These are phyloP conservation scores for Boletus sensibilis DNA, from an alignment of 768 basidiomycete species.

Conservation along the genomic window DNA sequence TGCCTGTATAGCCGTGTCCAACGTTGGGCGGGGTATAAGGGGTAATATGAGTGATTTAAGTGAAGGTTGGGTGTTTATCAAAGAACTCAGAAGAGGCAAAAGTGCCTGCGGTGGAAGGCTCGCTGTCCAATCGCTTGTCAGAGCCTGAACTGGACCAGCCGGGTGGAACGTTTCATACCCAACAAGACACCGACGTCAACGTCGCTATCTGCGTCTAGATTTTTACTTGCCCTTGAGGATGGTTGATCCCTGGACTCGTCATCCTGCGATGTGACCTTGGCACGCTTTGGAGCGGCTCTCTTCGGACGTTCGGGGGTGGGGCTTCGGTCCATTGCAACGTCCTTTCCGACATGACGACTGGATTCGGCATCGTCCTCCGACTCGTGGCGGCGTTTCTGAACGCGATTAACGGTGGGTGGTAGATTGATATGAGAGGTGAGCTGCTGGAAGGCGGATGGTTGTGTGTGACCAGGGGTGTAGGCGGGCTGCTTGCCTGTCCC, in stretches of 20 bases:
- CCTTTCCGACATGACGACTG: slow-evolving; percentile 38
- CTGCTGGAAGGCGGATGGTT: slow-evolving; percentile 53
- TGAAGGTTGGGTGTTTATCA: slow-evolving; percentile 65
- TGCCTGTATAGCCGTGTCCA: slow-evolving; percentile 70
- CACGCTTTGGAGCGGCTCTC: slow-evolving; percentile 67
- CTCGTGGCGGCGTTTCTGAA: slow-evolving; percentile 66
- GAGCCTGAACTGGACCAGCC: slow-evolving; percentile 1
- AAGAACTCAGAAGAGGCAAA: slow-evolving; percentile 66
- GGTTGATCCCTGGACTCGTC: slow-evolving; percentile 41
- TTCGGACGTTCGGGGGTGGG: slow-evolving; percentile 80
- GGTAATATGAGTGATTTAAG: slow-evolving; percentile 71
- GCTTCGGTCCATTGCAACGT: slow-evolving; percentile 81
- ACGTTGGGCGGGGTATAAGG: slow-evolving; percentile 80
- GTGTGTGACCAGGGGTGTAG: slow-evolving; percentile 38
- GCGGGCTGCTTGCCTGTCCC: slow-evolving; percentile 48
- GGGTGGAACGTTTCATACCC: slow-evolving; percentile 47
- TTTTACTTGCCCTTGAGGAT: slow-evolving; percentile 49
- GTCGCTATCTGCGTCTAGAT: slow-evolving; percentile 39
- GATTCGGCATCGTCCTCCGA: slow-evolving; percentile 62
- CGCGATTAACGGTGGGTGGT: slow-evolving; percentile 38
- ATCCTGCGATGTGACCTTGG: slow-evolving; percentile 30
- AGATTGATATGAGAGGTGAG: slow-evolving; percentile 52
- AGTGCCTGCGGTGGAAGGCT: slow-evolving; percentile 76
- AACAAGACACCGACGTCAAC: slow-evolving; percentile 77
- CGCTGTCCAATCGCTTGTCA: slow-evolving; percentile 44